phyloP scores from a whole-genome alignment of 345 rosid genomes.

The Carallia brachiata region DNA sequence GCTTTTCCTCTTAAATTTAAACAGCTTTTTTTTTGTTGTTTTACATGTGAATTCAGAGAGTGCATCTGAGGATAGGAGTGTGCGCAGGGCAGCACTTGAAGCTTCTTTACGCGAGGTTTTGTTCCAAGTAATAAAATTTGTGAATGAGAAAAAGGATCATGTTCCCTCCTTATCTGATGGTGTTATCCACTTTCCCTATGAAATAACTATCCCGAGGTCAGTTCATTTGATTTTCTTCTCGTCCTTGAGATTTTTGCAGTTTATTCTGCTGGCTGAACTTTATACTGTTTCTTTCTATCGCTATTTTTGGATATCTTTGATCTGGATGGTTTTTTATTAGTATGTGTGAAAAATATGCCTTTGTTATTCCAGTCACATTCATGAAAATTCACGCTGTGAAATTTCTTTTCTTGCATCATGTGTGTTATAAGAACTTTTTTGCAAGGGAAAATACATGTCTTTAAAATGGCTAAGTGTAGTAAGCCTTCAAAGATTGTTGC shows the following conservation, averaged over 20 bases:
- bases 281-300: neutral
- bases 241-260: neutral
- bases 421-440: too few relatives aligned
- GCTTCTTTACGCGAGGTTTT: slow-evolving; percentile 74
- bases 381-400: too few relatives aligned
- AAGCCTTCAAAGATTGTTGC: too few relatives aligned
- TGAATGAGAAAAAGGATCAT: slow-evolving; percentile 92
- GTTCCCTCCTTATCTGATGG: slow-evolving; percentile 84
- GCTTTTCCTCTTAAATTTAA: neutral
- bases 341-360: too few relatives aligned
- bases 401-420: too few relatives aligned
- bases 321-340: too few relatives aligned
- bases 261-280: neutral
- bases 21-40: neutral
- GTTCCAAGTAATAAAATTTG: slow-evolving; percentile 89
- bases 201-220: slow-evolving; percentile 83
- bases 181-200: slow-evolving; percentile 73
- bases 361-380: too few relatives aligned
- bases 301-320: too few relatives aligned
- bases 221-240: slow-evolving; percentile 23
- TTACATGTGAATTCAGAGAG: slow-evolving; percentile 38
- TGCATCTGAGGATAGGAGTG: slow-evolving; percentile 56
- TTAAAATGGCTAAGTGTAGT: too few relatives aligned
- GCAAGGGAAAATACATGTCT: too few relatives aligned
- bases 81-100: slow-evolving; percentile 72